These are phyloP conservation scores for Actinomortierella ambigua DNA, from an alignment of 371 early-diverging fungal species.

Conservation along the genomic window DNA sequence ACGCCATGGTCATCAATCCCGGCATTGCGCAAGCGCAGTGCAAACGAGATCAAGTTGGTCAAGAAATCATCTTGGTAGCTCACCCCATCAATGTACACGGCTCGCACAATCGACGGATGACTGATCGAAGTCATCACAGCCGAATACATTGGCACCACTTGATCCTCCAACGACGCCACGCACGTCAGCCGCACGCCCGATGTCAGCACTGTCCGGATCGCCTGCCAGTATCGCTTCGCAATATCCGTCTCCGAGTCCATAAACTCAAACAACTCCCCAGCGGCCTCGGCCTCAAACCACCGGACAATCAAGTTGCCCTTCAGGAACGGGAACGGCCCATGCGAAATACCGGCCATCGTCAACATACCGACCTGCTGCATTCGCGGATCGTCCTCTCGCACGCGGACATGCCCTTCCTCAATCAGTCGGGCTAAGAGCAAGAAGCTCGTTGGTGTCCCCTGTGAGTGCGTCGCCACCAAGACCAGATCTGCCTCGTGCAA, in stretches of 20 bases:
- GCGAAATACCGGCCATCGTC: slow-evolving; percentile 92
- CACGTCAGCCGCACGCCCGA: slow-evolving; percentile 71
- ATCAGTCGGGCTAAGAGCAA: slow-evolving; percentile 76
- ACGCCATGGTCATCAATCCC: slow-evolving; percentile 87
- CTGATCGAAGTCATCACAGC: slow-evolving; percentile 81
- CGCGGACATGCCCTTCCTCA: slow-evolving; percentile 58
- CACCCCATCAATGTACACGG: slow-evolving; percentile 83
- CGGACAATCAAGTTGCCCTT: slow-evolving; percentile 81
- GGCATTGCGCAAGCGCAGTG: slow-evolving; percentile 79
- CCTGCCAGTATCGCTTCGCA: slow-evolving; percentile 66
- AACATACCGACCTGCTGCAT: slow-evolving; percentile 76
- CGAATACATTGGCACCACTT: slow-evolving; percentile 94
- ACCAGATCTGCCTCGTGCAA: slow-evolving; percentile 76
- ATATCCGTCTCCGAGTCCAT: slow-evolving; percentile 75
- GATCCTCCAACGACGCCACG: slow-evolving; percentile 86
- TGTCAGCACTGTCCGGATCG: slow-evolving; percentile 69
- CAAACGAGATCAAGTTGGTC: slow-evolving; percentile 81
- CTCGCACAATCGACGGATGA: slow-evolving; percentile 88
- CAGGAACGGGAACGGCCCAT: slow-evolving; percentile 87
- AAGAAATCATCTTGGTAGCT: slow-evolving; percentile 85
- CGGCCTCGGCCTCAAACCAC: slow-evolving; percentile 91
- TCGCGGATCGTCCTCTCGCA: slow-evolving; percentile 45
- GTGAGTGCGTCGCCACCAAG: slow-evolving; percentile 87
- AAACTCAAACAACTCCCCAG: slow-evolving; percentile 90
- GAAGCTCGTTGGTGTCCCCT: slow-evolving; percentile 90